Evolutionary conservation across 179 eudicot genomes (phyloP).

Genomic region (Beta macrorhiza): DNA sequence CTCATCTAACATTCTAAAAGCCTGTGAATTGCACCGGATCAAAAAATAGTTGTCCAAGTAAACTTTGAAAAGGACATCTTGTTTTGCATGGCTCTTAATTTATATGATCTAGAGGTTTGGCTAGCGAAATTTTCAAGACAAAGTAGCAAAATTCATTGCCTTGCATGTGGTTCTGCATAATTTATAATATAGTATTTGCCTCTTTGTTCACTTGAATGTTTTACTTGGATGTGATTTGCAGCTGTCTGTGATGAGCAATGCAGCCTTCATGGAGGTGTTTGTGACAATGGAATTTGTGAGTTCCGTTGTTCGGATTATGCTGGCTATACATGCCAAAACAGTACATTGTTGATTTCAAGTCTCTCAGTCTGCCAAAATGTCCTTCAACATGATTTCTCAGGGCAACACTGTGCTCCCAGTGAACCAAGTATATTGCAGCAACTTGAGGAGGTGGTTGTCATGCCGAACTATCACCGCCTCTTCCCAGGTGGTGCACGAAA

Average conservation of each 20-base stretch:
- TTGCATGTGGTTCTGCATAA: not conserved
- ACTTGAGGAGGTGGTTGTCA: slow-evolving; percentile 94
- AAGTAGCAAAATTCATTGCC: not conserved
- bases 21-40: too few species aligned
- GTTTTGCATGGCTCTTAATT: too few species aligned
- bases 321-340: slow-evolving; percentile 92
- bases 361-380: slow-evolving; percentile 85
- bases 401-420: slow-evolving; percentile 93
- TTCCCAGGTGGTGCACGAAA: slow-evolving; percentile 81
- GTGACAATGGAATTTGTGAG: slow-evolving; percentile 93
- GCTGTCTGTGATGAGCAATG: slow-evolving; percentile 98
- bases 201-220: not conserved
- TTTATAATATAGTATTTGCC: not conserved
- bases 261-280: slow-evolving; percentile 98
- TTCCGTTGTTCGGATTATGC: slow-evolving; percentile 99
- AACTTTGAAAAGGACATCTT: too few species aligned
- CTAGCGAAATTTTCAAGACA: not conserved
- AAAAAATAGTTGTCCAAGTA: too few species aligned
- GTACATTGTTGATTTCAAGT: slow-evolving; percentile 62
- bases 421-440: slow-evolving; percentile 82
- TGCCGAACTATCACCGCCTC: slow-evolving; percentile 91
- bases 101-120: not conserved
- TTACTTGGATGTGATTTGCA: slow-evolving; percentile 36
- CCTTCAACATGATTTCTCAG: slow-evolving; percentile 59
- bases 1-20: too few species aligned